phyloP scores from a whole-genome alignment of 345 rosid genomes.

The Melaleuca quinquenervia region DNA sequence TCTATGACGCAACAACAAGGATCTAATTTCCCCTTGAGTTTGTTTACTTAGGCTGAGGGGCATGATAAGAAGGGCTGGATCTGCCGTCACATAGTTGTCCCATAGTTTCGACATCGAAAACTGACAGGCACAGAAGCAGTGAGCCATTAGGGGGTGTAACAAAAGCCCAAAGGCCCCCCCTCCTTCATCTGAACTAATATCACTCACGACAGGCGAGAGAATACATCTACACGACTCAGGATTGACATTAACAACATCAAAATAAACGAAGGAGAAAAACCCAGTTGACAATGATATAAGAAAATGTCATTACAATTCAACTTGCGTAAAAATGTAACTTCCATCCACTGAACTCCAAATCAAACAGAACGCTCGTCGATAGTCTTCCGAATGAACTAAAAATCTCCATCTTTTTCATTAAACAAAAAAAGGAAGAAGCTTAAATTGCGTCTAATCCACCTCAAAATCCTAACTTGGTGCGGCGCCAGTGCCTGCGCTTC shows the following conservation, averaged over 20 bases:
- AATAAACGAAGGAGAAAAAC: neutral
- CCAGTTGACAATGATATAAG: neutral
- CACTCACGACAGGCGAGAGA: neutral
- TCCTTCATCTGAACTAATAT: neutral
- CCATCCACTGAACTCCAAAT: neutral
- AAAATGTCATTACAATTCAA: neutral
- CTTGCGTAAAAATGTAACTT: neutral
- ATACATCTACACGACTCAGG: neutral
- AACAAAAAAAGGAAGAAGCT: neutral
- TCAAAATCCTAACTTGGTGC: slow-evolving; percentile 13
- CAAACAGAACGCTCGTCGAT: neutral
- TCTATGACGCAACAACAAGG: neutral
- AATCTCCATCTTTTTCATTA: neutral
- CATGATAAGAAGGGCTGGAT: neutral
- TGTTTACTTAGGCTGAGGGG: neutral
- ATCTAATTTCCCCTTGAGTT: neutral
- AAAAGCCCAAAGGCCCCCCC: neutral
- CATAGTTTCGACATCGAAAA: neutral
- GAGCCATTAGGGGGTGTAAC: neutral
- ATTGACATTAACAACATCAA: neutral
- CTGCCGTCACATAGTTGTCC: neutral
- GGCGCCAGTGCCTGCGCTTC: slow-evolving; percentile 18
- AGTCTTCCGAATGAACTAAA: neutral
- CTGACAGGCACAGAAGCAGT: neutral
- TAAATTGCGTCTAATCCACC: neutral